Evolutionary conservation across 148 eudicot species (phyloP), one percentile per base, ranked within the genome.

Genomic region (Silene conica): DNA sequence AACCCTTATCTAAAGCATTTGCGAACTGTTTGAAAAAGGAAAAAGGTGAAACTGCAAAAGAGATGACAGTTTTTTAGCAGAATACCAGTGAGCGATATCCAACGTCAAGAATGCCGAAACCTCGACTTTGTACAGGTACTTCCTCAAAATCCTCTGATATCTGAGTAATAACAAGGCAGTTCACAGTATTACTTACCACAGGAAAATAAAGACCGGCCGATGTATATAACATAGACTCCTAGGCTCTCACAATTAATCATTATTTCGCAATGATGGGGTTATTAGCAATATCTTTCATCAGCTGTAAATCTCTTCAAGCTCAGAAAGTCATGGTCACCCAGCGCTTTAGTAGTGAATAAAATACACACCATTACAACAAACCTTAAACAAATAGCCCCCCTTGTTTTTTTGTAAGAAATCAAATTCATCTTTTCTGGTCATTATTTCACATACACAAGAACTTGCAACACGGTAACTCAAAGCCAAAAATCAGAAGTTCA

Each of bases 71-170:
- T 67, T 50, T 50, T 69, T 6, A 67, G 71, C 26, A 67, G 14
- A 67, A 71, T 86, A 91, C 98, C 97, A 89, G 80, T 64, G 98
- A 94, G 61, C 97, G 92, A 75, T 85, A 94, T 23, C 98, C 98
- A 73, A 94, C 87, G 80, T 94, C 98, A 80, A 94, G 98, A 87
- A 94, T 90, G 73, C 98, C 97, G 75, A 94, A 94, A 69, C 98
- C 98, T 69, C 98, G 93, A 82, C 98, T 94, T 83, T 94, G 98
- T 66, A 94, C 98, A 4, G 90, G 86, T 75, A 94, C 79, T 85
- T 94, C 98, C 76, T 87, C 96, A 84, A 94, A 94, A 9, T 94
- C 97, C 79, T 94, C 98, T 9, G 96, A 81, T 78, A 92, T 75
- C 98, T 94, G 91, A 74, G 65, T 75, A 55, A 62, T 45, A 69